These are phyloP conservation scores for Annona squamosa DNA, from an alignment of 164 flowering plant species.

Conservation along the genomic window DNA sequence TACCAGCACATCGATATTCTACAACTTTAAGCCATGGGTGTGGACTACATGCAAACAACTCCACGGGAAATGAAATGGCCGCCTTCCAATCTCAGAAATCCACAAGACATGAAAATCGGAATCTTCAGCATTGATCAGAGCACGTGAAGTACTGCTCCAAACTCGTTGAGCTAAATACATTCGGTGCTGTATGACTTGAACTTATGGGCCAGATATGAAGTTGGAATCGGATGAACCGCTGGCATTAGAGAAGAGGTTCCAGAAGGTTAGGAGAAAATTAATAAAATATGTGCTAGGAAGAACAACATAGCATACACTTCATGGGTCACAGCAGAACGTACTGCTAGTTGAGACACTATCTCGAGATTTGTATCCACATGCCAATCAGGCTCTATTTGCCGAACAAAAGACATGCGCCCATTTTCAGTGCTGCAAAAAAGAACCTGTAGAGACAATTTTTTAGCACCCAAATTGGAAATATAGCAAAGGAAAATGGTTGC, in stretches of 20 bases:
- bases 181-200: slow-evolving; percentile 11
- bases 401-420: slow-evolving; percentile 28
- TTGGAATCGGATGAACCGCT: slow-evolving; percentile 27
- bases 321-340: slow-evolving; percentile 7
- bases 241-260: neutral
- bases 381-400: slow-evolving; percentile 34
- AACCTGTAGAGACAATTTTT: slow-evolving; percentile 15
- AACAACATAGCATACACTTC: neutral
- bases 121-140: slow-evolving; percentile 1
- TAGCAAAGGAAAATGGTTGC: neutral
- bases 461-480: neutral
- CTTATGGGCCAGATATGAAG: slow-evolving; percentile 17
- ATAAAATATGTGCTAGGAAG: neutral
- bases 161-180: slow-evolving; percentile 17
- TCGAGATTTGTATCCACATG: slow-evolving; percentile 30
- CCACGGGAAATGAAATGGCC: neutral
- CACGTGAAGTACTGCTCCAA: slow-evolving; percentile 16
- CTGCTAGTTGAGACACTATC: slow-evolving; percentile 24
- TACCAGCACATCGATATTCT: neutral
- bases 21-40: neutral
- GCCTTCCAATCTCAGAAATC: neutral
- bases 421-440: slow-evolving; percentile 28
- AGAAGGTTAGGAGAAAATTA: neutral
- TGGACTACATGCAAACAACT: neutral
- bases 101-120: neutral